Evolutionary conservation across 2,329 filamentous ascomycete genomes (phyloP).

Genomic region (Verticillium nubilum): DNA sequence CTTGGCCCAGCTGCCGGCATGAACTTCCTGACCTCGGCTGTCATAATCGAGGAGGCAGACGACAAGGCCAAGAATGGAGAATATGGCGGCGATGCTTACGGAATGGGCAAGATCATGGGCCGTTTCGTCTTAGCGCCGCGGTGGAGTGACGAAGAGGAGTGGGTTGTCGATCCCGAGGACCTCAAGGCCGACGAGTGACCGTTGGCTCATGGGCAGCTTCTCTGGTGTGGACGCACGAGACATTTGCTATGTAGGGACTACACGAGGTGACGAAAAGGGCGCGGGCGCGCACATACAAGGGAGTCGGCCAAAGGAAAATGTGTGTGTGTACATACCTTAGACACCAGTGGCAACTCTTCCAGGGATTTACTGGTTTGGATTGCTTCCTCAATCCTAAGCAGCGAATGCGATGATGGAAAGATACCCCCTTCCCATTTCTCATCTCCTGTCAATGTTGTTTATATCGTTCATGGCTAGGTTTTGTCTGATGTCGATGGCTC

Average conservation of each 20-base stretch:
- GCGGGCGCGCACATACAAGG: not conserved
- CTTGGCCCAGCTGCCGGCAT: constrained; percentile 46
- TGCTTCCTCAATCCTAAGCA: not conserved
- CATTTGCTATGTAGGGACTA: not conserved
- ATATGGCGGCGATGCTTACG: constrained; percentile 46
- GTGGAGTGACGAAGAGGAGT: constrained; percentile 53
- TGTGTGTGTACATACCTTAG: not conserved
- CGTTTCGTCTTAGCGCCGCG: constrained; percentile 55
- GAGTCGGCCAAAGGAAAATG: not conserved
- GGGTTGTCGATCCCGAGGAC: constrained; percentile 37
- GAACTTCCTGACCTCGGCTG: constrained; percentile 52
- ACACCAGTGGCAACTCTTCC: not conserved
- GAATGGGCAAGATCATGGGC: constrained; percentile 59
- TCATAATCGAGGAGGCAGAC: constrained; percentile 54
- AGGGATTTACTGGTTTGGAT: not conserved
- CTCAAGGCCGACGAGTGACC: constrained; percentile 13
- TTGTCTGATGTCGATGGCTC: too few species aligned
- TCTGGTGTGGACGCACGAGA: not conserved
- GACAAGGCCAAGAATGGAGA: constrained; percentile 38
- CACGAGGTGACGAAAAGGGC: not conserved
- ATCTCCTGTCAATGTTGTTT: too few species aligned
- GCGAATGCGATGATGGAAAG: not conserved
- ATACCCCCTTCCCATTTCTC: not conserved
- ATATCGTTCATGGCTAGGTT: too few species aligned
- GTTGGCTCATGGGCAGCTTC: not conserved